Conservation (phyloP, 306 rosid species). For the Cucumis melo region DNA sequence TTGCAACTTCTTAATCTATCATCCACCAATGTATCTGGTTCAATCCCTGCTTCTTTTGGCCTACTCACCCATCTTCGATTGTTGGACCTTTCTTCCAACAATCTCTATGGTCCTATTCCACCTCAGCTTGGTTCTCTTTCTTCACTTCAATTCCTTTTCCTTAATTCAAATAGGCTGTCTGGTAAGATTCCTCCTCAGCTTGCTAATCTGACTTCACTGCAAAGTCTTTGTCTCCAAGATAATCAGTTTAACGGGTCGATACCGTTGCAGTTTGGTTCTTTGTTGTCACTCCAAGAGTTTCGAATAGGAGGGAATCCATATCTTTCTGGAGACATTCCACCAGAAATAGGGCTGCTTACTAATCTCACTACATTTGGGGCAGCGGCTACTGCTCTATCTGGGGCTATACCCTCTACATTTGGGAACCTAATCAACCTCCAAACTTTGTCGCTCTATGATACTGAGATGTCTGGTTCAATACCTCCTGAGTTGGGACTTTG, state of each 20-base stretch:
- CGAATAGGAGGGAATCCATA: constrained; percentile 84
- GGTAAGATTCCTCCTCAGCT: constrained; percentile 72
- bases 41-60: constrained; percentile 70
- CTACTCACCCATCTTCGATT: constrained; percentile 54
- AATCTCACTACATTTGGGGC: constrained; percentile 91
- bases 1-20: constrained; percentile 90
- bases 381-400: constrained; percentile 86
- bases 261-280: constrained; percentile 69
- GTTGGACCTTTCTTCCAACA: constrained; percentile 78
- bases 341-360: constrained; percentile 54
- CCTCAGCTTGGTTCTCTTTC: constrained; percentile 58
- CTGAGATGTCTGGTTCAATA: constrained; percentile 63
- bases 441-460: constrained; percentile 73
- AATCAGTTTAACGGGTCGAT: constrained; percentile 65
- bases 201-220: constrained; percentile 54
- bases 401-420: constrained; percentile 63
- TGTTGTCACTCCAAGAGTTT: constrained; percentile 69
- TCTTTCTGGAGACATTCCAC: constrained; percentile 64
- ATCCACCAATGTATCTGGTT: constrained; percentile 73
- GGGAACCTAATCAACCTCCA: constrained; percentile 75
- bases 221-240: constrained; percentile 65
- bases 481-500: constrained; percentile 71
- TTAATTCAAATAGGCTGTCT: constrained; percentile 54
- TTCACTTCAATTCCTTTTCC: constrained; percentile 72
- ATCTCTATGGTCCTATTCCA: constrained; percentile 63